Percentiles rank a stretch among this genome's conserved stretches.
Conservation (phyloP, 2,329 filamentous ascomycete genomes). For the Penicillium sp. region DNA sequence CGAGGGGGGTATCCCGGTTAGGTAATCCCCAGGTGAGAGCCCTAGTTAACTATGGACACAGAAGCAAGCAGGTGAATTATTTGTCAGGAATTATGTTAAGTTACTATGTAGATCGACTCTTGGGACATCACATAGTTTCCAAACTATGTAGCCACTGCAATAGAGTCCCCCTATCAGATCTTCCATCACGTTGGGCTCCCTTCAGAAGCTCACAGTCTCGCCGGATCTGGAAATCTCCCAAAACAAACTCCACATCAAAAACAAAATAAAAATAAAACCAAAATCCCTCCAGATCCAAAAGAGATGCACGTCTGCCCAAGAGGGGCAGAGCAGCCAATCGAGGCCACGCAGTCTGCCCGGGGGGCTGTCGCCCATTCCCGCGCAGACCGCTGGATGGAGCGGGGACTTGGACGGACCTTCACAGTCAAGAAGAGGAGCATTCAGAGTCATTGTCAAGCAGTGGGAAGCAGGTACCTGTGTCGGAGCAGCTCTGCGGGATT, state of each 20-base stretch:
- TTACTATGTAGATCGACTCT: no score
- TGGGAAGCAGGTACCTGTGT: constrained; percentile 1
- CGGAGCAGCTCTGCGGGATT: background rate
- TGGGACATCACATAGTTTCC: background rate
- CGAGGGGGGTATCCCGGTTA: background rate
- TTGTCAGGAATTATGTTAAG: no score
- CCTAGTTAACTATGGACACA: background rate
- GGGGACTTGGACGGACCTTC: constrained; percentile 6
- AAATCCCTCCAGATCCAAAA: background rate
- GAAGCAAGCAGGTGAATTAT: no score
- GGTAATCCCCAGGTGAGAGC: background rate
- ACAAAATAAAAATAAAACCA: background rate
- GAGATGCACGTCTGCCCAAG: constrained; percentile 39
- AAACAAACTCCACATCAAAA: background rate
- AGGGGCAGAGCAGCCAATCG: constrained; percentile 74
- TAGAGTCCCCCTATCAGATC: background rate
- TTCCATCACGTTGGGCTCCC: background rate
- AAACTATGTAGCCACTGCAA: background rate
- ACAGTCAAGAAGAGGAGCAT: background rate
- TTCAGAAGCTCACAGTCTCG: background rate
- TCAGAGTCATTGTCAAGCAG: background rate
- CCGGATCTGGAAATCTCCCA: background rate
- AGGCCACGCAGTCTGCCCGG: constrained; percentile 2
- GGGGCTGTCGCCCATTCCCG: constrained; percentile 12
- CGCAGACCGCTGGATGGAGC: constrained; percentile 20